Percentiles rank a stretch among this genome's conserved stretches.
These are phyloP conservation scores for Dichotomopilus funicola DNA, from an alignment of 2,329 filamentous ascomycete species.

Conservation along the genomic window DNA sequence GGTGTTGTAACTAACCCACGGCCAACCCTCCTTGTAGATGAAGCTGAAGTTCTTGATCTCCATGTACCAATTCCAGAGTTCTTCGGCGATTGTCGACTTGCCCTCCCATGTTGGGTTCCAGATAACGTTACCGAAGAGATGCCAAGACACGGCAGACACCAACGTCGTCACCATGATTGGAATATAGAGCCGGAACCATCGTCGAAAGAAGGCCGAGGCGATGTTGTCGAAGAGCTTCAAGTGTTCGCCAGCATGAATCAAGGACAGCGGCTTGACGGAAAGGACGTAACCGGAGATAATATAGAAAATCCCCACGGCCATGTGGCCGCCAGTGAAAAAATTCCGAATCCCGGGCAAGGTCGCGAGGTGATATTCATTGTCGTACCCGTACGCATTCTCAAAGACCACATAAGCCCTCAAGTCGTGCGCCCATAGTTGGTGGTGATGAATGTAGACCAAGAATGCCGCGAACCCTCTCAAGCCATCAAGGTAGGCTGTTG, in stretches of 20 bases:
- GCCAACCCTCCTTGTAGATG: slow-evolving; percentile 51
- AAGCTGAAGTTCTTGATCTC: slow-evolving; percentile 26
- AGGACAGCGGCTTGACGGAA: slow-evolving; percentile 41
- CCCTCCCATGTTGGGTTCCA: slow-evolving; percentile 34
- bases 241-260: slow-evolving; percentile 39
- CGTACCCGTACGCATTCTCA: slow-evolving; percentile 48
- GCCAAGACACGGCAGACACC: slow-evolving; percentile 45
- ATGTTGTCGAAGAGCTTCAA: slow-evolving; percentile 35
- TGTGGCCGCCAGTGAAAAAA: slow-evolving; percentile 57
- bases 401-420: slow-evolving; percentile 31
- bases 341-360: slow-evolving; percentile 52
- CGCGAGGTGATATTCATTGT: slow-evolving; percentile 42
- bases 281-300: slow-evolving; percentile 46
- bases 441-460: slow-evolving; percentile 58
- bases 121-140: slow-evolving; percentile 40
- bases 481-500: slow-evolving; percentile 59
- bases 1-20: slow-evolving; percentile 52
- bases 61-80: slow-evolving; percentile 25
- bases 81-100: slow-evolving; percentile 38
- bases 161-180: slow-evolving; percentile 51
- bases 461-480: slow-evolving; percentile 61
- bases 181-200: slow-evolving; percentile 44
- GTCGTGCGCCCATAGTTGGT: slow-evolving; percentile 50
- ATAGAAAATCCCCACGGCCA: slow-evolving; percentile 51
- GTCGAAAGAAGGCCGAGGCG: slow-evolving; percentile 41